Conservation (phyloP, 768 basidiomycete species). For the Serendipita indica region DNA sequence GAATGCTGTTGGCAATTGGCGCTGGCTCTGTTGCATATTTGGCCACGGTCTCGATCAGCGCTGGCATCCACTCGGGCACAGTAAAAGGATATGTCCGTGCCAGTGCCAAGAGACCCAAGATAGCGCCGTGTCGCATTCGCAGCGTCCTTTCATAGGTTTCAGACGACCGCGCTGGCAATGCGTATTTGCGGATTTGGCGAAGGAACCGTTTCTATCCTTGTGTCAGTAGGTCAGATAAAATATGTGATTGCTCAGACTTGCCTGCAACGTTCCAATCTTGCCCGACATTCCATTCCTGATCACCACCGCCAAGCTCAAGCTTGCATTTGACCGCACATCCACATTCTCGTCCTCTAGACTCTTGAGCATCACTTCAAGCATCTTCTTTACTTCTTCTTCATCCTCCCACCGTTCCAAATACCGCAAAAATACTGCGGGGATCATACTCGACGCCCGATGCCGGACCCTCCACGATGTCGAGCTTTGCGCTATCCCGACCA, state of each 20-base stretch:
- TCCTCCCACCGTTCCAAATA: slow-evolving; percentile 67
- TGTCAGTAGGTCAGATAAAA: background rate
- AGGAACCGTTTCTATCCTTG: slow-evolving; percentile 61
- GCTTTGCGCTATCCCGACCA: slow-evolving; percentile 19
- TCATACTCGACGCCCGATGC: slow-evolving; percentile 69
- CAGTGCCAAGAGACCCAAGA: slow-evolving; percentile 27
- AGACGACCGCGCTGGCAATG: slow-evolving; percentile 52
- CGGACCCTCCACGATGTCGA: slow-evolving; percentile 74
- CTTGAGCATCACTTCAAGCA: slow-evolving; percentile 71
- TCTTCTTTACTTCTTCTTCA: slow-evolving; percentile 39
- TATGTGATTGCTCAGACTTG: slow-evolving; percentile 20
- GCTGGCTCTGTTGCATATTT: slow-evolving; percentile 71
- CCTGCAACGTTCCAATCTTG: slow-evolving; percentile 72
- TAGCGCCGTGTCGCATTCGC: slow-evolving; percentile 57
- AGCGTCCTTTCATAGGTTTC: slow-evolving; percentile 57
- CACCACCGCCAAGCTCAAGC: slow-evolving; percentile 71
- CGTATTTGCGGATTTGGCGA: slow-evolving; percentile 9
- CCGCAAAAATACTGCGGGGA: slow-evolving; percentile 84
- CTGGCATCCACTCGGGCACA: slow-evolving; percentile 20
- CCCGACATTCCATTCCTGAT: slow-evolving; percentile 82
- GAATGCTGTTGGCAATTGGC: slow-evolving; percentile 81
- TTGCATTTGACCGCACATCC: slow-evolving; percentile 85
- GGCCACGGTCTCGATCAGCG: slow-evolving; percentile 46
- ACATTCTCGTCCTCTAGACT: slow-evolving; percentile 83
- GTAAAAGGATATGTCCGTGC: slow-evolving; percentile 2